Evolutionary conservation across 1,284 basidiomycete genomes (phyloP).

Genomic region (Rhodotorula sp.): DNA sequence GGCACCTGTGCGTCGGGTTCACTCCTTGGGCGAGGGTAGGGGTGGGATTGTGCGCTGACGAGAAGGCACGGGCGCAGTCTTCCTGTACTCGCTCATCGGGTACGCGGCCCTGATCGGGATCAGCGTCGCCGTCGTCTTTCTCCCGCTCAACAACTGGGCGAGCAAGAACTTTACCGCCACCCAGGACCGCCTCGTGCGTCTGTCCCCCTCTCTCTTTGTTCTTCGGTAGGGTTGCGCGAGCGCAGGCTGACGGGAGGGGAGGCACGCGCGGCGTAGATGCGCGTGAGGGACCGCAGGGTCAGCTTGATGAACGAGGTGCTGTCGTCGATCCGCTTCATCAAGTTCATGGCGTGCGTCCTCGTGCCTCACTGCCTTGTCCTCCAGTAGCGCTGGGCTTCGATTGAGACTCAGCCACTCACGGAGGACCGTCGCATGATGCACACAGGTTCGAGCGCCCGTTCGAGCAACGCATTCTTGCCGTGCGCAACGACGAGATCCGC

Average conservation of each 20-base stretch:
- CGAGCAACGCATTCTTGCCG: constrained; percentile 68
- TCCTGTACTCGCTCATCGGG: constrained; percentile 79
- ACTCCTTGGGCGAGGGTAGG: too few species aligned
- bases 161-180: constrained; percentile 77
- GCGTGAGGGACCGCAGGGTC: constrained; percentile 73
- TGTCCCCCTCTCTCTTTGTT: neutral
- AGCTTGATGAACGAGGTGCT: constrained; percentile 91
- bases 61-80: too few species aligned
- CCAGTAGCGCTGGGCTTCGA: too few species aligned
- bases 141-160: constrained; percentile 84
- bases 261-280: constrained; percentile 24
- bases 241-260: neutral
- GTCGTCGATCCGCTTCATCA: constrained; percentile 89
- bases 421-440: too few species aligned
- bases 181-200: constrained; percentile 79
- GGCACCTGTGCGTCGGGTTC: constrained; percentile 50
- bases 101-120: constrained; percentile 69
- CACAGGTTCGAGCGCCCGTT: constrained; percentile 73
- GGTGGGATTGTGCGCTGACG: too few species aligned
- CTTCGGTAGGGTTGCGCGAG: too few species aligned
- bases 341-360: constrained; percentile 52
- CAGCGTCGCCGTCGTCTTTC: constrained; percentile 74
- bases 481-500: constrained; percentile 22
- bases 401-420: too few species aligned
- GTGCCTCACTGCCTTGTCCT: too few species aligned